These are phyloP conservation scores for Chlorella vulgaris DNA, from an alignment of 139 green algal genomes.

Conservation along the genomic window DNA sequence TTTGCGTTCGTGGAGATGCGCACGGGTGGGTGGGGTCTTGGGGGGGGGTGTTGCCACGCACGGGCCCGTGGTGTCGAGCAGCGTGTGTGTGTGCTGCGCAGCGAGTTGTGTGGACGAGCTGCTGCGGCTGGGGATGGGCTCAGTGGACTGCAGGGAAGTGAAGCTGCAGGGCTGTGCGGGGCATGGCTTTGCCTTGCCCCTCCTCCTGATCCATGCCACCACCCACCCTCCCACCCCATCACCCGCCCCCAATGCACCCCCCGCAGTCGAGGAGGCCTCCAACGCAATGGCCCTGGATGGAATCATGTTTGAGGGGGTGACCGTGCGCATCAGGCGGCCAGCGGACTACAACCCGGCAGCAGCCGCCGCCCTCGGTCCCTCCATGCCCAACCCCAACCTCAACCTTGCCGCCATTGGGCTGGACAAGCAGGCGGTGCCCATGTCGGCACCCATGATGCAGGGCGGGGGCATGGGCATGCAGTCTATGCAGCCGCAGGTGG, in stretches of 20 bases:
- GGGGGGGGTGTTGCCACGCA: neutral
- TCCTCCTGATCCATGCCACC: neutral
- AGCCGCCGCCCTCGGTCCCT: conserved; percentile 82
- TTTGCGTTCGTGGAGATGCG: conserved; percentile 93
- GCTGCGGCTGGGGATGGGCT: too few relatives aligned
- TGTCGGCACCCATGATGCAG: neutral
- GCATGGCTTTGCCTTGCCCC: too few relatives aligned
- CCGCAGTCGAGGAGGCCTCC: conserved; percentile 76
- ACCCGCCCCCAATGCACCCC: too few relatives aligned
- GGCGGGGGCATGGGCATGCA: neutral
- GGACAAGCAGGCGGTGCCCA: conserved; percentile 30
- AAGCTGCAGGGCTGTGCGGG: too few relatives aligned
- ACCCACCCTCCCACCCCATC: neutral
- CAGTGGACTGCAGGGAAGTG: too few relatives aligned
- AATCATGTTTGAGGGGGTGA: conserved; percentile 96
- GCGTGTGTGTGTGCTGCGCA: neutral
- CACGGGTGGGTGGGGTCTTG: conserved; percentile 61
- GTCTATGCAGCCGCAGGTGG: neutral
- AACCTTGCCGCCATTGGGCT: conserved; percentile 95
- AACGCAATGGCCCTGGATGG: conserved; percentile 88
- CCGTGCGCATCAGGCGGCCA: conserved; percentile 89
- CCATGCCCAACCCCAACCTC: conserved; percentile 84
- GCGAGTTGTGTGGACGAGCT: too few relatives aligned
- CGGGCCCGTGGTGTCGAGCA: neutral
- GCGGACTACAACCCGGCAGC: conserved; percentile 97